Base-by-base conservation (phyloP, 768 basidiomycete genomes). In the Serendipita indica region DNA sequence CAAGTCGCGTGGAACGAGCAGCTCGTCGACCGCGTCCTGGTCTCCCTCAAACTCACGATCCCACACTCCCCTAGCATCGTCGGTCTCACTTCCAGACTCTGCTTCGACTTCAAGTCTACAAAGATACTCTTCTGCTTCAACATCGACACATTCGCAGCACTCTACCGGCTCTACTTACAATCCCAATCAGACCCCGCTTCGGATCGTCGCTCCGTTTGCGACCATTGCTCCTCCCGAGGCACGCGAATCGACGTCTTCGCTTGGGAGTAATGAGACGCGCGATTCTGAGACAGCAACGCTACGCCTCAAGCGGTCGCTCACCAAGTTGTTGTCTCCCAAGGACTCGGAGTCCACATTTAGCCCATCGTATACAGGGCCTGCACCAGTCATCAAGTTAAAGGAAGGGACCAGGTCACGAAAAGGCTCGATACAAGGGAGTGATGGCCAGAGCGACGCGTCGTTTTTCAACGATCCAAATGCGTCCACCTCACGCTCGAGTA, bases 11-110 rank as follows among this genome's bases (percentile, higher is more conserved):
- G 49, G 49, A 28, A 54, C 12, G 7, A 33, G 25, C 10, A 18
- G 4, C 49, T 54, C 49, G 16, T 54, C 49, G 30, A 54, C 49
- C 3, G 32, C 49, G n/a, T 54, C 49, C 49, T 54, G 49, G 49
- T 54, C 49, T 10, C 49, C 49, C n/a, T 54, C 49, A 18, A 54
- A 54, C 32, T 54, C 49, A 7, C 49, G 32, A 28, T 54, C 49
- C 49, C 49, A 54, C 49, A 54, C 49, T 33, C 49, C 49, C n/a
- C 30, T 54, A 16, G n/a, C 22, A 18, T 54, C 49, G 49, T 20
- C 49, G 7, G 22, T 54, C n/a, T 54, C 49, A 16, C 49, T 54
- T 7, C 49, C 49, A 54, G 49, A 54, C 22, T 22, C 49, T 4
- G 32, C n/a, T 30, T 22, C 10, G 7, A 28, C 5, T 28, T 4